Evolutionary conservation across 1,284 basidiomycete species (phyloP).

Genomic region (Apiotrichum gracile): DNA sequence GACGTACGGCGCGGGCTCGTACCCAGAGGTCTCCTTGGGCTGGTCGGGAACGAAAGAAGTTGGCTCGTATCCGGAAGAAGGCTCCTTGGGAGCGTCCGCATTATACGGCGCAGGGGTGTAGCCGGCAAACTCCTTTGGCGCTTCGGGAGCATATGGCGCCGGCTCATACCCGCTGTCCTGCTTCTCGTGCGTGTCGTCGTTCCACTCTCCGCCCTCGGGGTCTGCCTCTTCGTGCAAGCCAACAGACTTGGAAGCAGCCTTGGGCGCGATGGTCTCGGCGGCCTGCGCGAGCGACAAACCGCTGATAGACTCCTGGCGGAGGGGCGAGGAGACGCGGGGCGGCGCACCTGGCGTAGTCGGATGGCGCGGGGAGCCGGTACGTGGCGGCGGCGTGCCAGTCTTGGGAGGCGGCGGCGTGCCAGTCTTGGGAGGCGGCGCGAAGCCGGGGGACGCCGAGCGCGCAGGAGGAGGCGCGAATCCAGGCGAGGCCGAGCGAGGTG

Average conservation of each 20-base stretch:
- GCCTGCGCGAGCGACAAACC: background rate
- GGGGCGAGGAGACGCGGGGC: constrained; percentile 15
- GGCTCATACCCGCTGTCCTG: background rate
- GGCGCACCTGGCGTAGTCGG: constrained; percentile 3
- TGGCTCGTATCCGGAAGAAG: constrained; percentile 1
- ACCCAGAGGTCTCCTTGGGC: background rate
- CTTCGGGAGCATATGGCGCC: background rate
- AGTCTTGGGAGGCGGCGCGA: background rate
- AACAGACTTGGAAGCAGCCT: background rate
- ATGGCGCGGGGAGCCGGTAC: background rate
- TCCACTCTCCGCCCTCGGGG: constrained; percentile 10
- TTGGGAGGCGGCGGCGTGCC: background rate
- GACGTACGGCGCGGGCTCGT: background rate
- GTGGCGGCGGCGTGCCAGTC: background rate
- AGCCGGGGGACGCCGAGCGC: background rate
- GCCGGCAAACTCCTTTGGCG: too few relatives aligned
- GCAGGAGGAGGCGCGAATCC: too few relatives aligned
- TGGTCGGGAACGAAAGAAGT: background rate
- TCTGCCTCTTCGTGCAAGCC: constrained; percentile 10
- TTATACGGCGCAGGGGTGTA: too few relatives aligned
- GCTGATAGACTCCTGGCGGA: constrained; percentile 5
- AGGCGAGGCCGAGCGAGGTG: background rate
- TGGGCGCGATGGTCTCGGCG: background rate
- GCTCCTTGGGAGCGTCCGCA: background rate
- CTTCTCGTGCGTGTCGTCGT: background rate